Base-by-base conservation (phyloP, 169 alveolate species). In the Toxoplasma gondii region DNA sequence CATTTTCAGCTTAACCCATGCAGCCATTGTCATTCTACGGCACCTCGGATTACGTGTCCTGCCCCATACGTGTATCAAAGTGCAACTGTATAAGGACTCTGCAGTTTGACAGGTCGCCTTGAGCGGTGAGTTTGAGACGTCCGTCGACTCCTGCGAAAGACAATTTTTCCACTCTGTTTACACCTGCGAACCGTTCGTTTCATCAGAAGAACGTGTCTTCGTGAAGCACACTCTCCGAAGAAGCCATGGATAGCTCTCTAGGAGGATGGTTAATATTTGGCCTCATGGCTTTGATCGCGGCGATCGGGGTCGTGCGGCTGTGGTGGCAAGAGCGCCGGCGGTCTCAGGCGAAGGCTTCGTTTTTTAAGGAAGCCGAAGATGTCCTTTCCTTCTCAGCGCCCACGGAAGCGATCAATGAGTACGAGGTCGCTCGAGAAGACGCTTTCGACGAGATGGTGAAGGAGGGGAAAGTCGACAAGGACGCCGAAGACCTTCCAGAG, bases 401-500 rank as follows among this genome's bases (percentile, higher is more conserved):
- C 9, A n/a, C 81, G 5, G 81, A 24, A n/a, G 81, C 43, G 45
- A 87, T 87, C 4, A 39, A 87, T 31, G 92, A 87, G 43, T 87
- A 87, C 92, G 92, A 87, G 29, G 49, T 27, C 41, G 80, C 74
- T 16, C 74, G 92, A 12, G 80, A 54, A 29, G 49, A 54, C 19
- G 43, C 53, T 24, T 87, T 87, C 49, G 81, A 87, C 10, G 81
- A 87, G 45, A 2, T 87, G 80, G 38, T 87, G 80, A 29, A 17
- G 74, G 58, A 87, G 31, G 81, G 80, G 44, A 31, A 39, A 34
- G 92, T 49, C 44, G 36, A 31, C 38, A 31, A 44, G 80, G 92
- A n/a, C 44, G 92, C n/a, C 24, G 92, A 44, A 70, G 92, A 87
- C 49, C 92, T 87, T 22, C 58, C 45, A 31, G 81, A 44, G 43